These are phyloP conservation scores for Diversispora epigaea DNA, from an alignment of 192 early-diverging fungal species.

Conservation along the genomic window DNA sequence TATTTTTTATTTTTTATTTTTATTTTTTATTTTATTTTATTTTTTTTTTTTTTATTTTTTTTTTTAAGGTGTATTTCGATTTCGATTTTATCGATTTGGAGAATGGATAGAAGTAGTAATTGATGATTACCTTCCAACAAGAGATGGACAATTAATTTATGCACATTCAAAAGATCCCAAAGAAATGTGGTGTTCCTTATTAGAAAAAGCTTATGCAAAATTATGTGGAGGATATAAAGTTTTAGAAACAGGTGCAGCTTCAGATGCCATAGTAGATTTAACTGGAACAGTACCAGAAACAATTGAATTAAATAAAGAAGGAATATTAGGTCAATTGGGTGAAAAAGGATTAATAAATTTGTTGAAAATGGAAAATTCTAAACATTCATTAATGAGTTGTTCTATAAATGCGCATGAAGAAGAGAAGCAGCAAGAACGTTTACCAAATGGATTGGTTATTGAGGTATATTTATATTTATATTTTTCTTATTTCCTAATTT, in stretches of 20 bases:
- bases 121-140: conserved; percentile 50
- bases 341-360: conserved; percentile 37
- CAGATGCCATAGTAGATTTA: conserved; percentile 43
- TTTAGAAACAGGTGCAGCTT: conserved; percentile 35
- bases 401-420: conserved; percentile 34
- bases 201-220: conserved; percentile 58
- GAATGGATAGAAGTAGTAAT: conserved; percentile 54
- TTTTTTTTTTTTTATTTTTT: not conserved
- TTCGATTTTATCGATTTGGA: conserved; percentile 51
- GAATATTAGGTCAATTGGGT: conserved; percentile 16
- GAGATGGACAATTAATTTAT: conserved; percentile 40
- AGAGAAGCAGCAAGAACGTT: conserved; percentile 9
- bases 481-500: not conserved
- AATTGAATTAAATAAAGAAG: conserved; percentile 33
- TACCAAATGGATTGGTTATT: conserved; percentile 36
- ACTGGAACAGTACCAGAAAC: conserved; percentile 48
- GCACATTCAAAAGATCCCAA: conserved; percentile 43
- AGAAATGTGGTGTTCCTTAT: conserved; percentile 50
- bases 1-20: not conserved
- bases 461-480: conserved; percentile 24
- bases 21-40: too few relatives aligned
- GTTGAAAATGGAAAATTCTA: conserved; percentile 25
- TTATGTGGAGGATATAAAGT: conserved; percentile 45
- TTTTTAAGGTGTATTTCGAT: conserved; percentile 43
- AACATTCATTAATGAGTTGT: conserved; percentile 45